Evolutionary conservation across 768 basidiomycete species (phyloP).

Genomic region (Lentinula guzmanii): DNA sequence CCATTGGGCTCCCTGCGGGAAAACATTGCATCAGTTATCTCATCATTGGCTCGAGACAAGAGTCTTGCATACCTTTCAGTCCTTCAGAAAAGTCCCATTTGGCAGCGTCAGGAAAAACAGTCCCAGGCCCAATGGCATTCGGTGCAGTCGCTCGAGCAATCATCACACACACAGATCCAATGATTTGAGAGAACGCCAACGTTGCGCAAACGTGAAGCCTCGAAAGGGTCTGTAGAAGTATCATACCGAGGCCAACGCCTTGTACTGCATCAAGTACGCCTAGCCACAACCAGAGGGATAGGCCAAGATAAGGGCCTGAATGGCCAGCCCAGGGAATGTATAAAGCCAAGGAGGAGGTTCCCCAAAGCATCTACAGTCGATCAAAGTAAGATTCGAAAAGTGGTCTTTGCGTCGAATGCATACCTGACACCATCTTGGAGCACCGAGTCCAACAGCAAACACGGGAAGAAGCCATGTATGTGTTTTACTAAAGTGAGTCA

Average conservation of each 20-base stretch:
- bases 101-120: slow-evolving; percentile 88
- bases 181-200: slow-evolving; percentile 83
- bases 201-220: slow-evolving; percentile 93
- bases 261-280: slow-evolving; percentile 93
- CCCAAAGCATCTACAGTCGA: slow-evolving; percentile 91
- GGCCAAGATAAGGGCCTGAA: slow-evolving; percentile 83
- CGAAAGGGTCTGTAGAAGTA: slow-evolving; percentile 85
- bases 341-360: slow-evolving; percentile 86
- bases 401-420: slow-evolving; percentile 4
- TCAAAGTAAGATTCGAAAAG: neutral
- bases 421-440: slow-evolving; percentile 93
- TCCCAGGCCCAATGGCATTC: slow-evolving; percentile 83
- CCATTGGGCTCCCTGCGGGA: slow-evolving; percentile 64
- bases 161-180: slow-evolving; percentile 90
- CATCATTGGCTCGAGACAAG: slow-evolving; percentile 37
- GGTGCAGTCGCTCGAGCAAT: slow-evolving; percentile 88
- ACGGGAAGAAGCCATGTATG: slow-evolving; percentile 95
- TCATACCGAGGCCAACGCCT: slow-evolving; percentile 92
- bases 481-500: slow-evolving; percentile 86
- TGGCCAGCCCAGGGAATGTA: slow-evolving; percentile 92
- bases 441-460: slow-evolving; percentile 91
- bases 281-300: slow-evolving; percentile 91
- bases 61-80: neutral
- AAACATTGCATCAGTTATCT: neutral
- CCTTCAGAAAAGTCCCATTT: slow-evolving; percentile 84